Evolutionary conservation across 352 stramenopile species (phyloP).

Genomic region (Pythium vanterpoolii): DNA sequence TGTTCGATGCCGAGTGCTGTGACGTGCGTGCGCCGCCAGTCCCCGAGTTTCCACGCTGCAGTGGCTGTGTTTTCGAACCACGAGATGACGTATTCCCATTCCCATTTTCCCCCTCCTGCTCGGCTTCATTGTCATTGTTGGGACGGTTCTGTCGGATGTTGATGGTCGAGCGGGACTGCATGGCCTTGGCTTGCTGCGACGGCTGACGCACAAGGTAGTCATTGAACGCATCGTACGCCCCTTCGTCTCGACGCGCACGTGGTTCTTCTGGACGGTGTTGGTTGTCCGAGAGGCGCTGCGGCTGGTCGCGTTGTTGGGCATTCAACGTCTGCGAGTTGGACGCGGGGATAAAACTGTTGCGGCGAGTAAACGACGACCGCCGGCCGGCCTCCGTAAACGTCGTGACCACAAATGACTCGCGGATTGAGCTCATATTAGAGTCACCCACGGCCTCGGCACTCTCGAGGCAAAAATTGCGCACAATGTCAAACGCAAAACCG

Average conservation of each 20-base stretch:
- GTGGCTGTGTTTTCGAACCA: not conserved
- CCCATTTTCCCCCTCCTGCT: not conserved
- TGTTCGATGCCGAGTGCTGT: too few species aligned
- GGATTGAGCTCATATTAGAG: constrained; percentile 66
- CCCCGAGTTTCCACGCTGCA: not conserved
- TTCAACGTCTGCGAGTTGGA: constrained; percentile 32
- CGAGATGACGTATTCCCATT: constrained; percentile 2
- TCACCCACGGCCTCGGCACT: constrained; percentile 44
- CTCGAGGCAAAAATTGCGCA: constrained; percentile 78
- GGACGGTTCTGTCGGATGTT: constrained; percentile 15
- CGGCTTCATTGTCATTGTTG: not conserved
- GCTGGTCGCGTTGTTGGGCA: constrained; percentile 16
- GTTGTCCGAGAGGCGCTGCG: constrained; percentile 5
- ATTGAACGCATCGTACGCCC: constrained; percentile 73
- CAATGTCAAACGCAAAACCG: constrained; percentile 74
- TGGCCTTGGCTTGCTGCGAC: constrained; percentile 41
- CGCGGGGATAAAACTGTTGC: constrained; percentile 55
- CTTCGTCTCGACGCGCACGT: constrained; percentile 16
- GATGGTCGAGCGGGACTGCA: constrained; percentile 13
- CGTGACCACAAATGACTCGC: constrained; percentile 55
- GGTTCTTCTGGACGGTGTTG: constrained; percentile 8
- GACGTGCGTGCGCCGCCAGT: not conserved
- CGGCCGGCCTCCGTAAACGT: constrained; percentile 40
- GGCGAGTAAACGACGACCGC: constrained; percentile 28
- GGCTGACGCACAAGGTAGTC: constrained; percentile 58